Percentiles rank a stretch among this genome's conserved stretches.
Evolutionary conservation across 2,329 filamentous ascomycete genomes (phyloP).

Genomic region (Paecilomyces fulvus): DNA sequence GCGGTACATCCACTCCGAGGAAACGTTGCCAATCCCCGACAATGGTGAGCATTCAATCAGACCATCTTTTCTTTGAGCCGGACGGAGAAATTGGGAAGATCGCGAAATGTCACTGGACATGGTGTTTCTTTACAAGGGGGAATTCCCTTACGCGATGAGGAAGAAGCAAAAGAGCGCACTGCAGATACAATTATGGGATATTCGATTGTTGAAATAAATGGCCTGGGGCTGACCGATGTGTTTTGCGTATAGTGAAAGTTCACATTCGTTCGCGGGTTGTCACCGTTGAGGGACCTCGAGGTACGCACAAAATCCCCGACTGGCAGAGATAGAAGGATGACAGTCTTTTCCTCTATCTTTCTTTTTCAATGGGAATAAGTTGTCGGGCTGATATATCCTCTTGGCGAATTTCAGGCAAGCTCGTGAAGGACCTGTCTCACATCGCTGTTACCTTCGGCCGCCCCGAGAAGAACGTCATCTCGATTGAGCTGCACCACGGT

Average conservation of each 20-base stretch:
- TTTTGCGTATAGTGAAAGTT: constrained; percentile 71
- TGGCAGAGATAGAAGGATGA: constrained; percentile 7
- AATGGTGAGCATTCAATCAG: constrained; percentile 63
- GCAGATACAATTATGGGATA: constrained; percentile 11
- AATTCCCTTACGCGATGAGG: not conserved
- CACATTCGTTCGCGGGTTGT: constrained; percentile 93
- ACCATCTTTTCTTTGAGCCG: constrained; percentile 4
- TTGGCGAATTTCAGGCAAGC: constrained; percentile 59
- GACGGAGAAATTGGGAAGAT: not conserved
- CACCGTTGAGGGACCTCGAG: constrained; percentile 94
- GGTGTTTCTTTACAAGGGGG: not conserved
- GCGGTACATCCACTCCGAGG: constrained; percentile 99
- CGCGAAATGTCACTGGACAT: not conserved
- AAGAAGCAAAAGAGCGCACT: not conserved
- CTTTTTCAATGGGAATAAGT: constrained; percentile 5
- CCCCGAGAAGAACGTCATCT: constrained; percentile 77
- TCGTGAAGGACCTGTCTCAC: constrained; percentile 93
- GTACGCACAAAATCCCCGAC: constrained; percentile 40
- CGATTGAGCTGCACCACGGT: constrained; percentile 98
- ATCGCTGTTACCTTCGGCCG: constrained; percentile 91
- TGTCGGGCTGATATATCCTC: constrained; percentile 13
- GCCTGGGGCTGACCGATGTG: constrained; percentile 19
- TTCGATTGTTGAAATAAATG: constrained; percentile 3
- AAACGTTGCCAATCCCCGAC: constrained; percentile 91
- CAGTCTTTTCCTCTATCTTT: constrained; percentile 3